These are phyloP conservation scores for Pseudocercospora cruenta DNA, from an alignment of 2,329 filamentous ascomycete species.

Conservation along the genomic window DNA sequence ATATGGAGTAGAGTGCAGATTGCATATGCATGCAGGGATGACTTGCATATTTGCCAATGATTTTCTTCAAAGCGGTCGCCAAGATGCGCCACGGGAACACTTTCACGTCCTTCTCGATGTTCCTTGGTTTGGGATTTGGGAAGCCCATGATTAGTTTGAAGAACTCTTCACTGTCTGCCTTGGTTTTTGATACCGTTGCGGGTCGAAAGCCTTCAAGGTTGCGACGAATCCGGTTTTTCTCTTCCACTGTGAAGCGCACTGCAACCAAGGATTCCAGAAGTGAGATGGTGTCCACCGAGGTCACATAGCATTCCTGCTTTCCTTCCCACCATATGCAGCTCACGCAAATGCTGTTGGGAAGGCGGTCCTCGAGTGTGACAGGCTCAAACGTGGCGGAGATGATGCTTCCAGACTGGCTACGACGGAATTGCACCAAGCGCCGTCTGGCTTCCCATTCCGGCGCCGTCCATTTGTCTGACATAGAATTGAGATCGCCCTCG, in stretches of 20 bases:
- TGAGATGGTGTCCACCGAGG: slow-evolving; percentile 94
- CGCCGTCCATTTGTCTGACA: slow-evolving; percentile 80
- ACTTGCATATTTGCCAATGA: slow-evolving; percentile 92
- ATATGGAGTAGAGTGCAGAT: slow-evolving; percentile 26
- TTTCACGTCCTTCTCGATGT: slow-evolving; percentile 99
- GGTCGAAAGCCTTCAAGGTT: slow-evolving; percentile 95
- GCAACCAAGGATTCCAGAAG: slow-evolving; percentile 90
- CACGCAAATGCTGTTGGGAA: slow-evolving; percentile 85
- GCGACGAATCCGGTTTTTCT: slow-evolving; percentile 96
- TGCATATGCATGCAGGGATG: slow-evolving; percentile 34
- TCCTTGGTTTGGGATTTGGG: slow-evolving; percentile 89
- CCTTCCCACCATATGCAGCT: slow-evolving; percentile 98
- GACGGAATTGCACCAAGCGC: slow-evolving; percentile 84
- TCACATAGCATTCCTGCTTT: slow-evolving; percentile 87
- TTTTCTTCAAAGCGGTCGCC: slow-evolving; percentile 87
- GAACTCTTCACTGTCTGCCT: slow-evolving; percentile 90
- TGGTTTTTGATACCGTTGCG: slow-evolving; percentile 89
- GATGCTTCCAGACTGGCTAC: slow-evolving; percentile 78
- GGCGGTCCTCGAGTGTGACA: slow-evolving; percentile 76
- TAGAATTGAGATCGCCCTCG: slow-evolving; percentile 78
- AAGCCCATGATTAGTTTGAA: slow-evolving; percentile 99
- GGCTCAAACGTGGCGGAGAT: slow-evolving; percentile 80
- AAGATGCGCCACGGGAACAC: slow-evolving; percentile 97
- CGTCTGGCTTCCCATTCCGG: slow-evolving; percentile 81
- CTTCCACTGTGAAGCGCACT: slow-evolving; percentile 87